These are phyloP conservation scores for Persicaria maculosa DNA, from an alignment of 148 eudicot species.

Conservation along the genomic window DNA sequence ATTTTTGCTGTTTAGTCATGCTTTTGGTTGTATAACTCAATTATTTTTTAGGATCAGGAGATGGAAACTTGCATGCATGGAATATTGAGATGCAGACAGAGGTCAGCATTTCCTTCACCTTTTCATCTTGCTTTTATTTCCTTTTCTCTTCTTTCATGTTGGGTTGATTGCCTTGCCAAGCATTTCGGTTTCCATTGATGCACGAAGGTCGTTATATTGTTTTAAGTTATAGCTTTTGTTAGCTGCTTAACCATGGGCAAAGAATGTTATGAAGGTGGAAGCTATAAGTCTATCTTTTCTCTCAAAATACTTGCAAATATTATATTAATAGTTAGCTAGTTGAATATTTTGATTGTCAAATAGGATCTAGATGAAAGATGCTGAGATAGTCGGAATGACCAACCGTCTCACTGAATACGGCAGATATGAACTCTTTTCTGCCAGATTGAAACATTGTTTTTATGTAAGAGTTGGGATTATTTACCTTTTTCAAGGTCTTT, in stretches of 20 bases:
- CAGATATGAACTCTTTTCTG: too few species aligned
- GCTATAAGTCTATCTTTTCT: too few species aligned
- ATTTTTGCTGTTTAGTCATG: background rate
- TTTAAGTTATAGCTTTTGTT: background rate
- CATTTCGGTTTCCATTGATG: background rate
- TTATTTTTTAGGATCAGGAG: constrained; percentile 67
- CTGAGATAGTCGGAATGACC: background rate
- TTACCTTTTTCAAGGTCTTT: background rate
- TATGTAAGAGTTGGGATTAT: too few species aligned
- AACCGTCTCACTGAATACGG: background rate
- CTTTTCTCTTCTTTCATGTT: background rate
- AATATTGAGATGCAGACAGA: constrained; percentile 45
- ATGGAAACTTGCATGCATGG: constrained; percentile 89
- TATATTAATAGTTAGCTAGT: background rate
- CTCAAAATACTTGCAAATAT: too few species aligned
- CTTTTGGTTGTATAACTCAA: background rate
- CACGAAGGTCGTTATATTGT: background rate
- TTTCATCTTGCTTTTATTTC: background rate
- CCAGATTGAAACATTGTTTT: background rate
- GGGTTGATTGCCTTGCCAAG: background rate
- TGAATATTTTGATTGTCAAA: background rate
- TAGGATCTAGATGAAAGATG: background rate
- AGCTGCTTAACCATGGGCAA: background rate
- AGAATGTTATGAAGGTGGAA: too few species aligned
- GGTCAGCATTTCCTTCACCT: constrained; percentile 29